A percentile compares a stretch with the other conserved stretches of the same genome.
Conservation (phyloP, 352 stramenopile genomes). For the Discostella stelligera region DNA sequence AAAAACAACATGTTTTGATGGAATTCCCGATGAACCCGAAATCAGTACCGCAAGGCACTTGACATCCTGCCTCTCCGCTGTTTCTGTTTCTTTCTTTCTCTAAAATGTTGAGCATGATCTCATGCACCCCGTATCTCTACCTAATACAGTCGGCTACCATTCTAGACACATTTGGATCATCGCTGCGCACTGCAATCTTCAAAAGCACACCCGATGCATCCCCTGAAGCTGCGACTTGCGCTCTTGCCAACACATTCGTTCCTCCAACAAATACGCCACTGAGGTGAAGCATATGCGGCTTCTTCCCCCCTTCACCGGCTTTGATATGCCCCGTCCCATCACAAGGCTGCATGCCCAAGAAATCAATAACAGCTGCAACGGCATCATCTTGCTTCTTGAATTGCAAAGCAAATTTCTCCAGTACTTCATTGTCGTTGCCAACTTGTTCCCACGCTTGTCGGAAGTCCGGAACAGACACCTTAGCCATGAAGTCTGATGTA, state of each 20-base stretch:
- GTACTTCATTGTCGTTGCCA: constrained; percentile 91
- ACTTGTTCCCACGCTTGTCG: constrained; percentile 93
- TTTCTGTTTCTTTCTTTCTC: no score
- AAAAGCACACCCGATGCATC: constrained; percentile 89
- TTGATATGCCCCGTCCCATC: constrained; percentile 88
- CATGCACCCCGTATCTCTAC: constrained; percentile 55
- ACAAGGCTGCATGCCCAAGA: constrained; percentile 96
- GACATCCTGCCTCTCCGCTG: background rate
- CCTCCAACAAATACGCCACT: constrained; percentile 95
- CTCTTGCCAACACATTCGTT: constrained; percentile 92
- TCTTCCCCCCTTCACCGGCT: constrained; percentile 67
- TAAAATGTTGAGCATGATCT: background rate
- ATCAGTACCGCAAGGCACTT: background rate
- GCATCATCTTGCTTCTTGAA: constrained; percentile 96
- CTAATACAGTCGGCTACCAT: constrained; percentile 96
- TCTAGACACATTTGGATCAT: constrained; percentile 91
- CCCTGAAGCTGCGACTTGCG: constrained; percentile 90
- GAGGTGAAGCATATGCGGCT: constrained; percentile 94
- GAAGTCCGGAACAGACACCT: constrained; percentile 94
- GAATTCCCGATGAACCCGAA: background rate
- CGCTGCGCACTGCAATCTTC: constrained; percentile 96
- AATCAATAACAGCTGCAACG: constrained; percentile 93
- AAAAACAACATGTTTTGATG: background rate
- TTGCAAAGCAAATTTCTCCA: constrained; percentile 93
- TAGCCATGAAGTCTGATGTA: constrained; percentile 96